Conservation (phyloP, 805 yeast genomes). For the Myxozyma geophila region DNA sequence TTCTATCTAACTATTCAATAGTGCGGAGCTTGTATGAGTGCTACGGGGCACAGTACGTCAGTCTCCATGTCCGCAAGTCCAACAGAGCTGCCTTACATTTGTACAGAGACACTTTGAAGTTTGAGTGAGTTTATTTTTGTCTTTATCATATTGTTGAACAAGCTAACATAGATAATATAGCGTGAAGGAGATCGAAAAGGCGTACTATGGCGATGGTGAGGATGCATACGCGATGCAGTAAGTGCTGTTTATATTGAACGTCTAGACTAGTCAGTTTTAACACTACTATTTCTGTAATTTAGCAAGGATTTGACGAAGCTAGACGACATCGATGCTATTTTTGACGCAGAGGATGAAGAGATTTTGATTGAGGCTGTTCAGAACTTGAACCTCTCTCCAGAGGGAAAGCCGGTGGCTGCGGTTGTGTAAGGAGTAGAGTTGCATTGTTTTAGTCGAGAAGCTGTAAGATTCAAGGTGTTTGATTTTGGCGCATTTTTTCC, state of each 20-base stretch:
- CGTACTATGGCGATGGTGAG: constrained; percentile 96
- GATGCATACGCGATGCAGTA: constrained; percentile 96
- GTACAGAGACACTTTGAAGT: constrained; percentile 80
- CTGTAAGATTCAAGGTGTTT: neutral
- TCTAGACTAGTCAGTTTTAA: neutral
- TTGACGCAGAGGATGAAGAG: constrained; percentile 25
- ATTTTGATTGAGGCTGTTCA: constrained; percentile 32
- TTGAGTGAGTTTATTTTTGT: constrained; percentile 52
- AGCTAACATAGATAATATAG: constrained; percentile 17
- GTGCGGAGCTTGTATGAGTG: constrained; percentile 79
- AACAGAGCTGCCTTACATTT: constrained; percentile 93
- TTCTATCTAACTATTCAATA: constrained; percentile 9
- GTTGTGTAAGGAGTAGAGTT: neutral
- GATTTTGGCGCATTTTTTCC: neutral
- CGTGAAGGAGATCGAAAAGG: constrained; percentile 78
- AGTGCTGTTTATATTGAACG: constrained; percentile 38
- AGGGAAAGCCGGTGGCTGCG: constrained; percentile 16
- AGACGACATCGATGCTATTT: constrained; percentile 27
- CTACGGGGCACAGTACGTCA: constrained; percentile 79
- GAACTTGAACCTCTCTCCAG: constrained; percentile 21
- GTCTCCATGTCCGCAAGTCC: constrained; percentile 90
- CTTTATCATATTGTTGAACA: too few relatives aligned
- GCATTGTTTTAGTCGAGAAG: neutral
- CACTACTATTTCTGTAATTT: neutral
- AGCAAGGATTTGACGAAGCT: constrained; percentile 25